Percentiles rank a stretch among this genome's conserved stretches.
Evolutionary conservation across 2,329 filamentous ascomycete genomes (phyloP).

Genomic region (Hortaea werneckii): DNA sequence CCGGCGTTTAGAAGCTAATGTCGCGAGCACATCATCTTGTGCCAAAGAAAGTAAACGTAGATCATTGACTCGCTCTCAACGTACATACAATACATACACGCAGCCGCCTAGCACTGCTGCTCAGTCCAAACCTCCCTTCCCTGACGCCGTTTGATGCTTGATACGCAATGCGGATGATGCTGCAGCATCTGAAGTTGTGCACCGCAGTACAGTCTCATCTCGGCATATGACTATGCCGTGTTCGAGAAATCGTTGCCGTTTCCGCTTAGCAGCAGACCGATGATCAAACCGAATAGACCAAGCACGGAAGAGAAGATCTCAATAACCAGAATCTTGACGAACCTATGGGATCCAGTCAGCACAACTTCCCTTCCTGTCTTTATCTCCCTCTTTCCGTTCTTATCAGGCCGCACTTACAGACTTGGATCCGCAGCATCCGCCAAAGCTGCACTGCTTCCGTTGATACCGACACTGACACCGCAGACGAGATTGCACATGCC

Average conservation of each 20-base stretch:
- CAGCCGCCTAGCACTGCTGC: background rate
- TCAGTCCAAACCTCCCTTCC: background rate
- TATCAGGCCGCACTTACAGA: constrained; percentile 51
- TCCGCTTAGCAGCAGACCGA: constrained; percentile 77
- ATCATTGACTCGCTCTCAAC: background rate
- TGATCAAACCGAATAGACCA: constrained; percentile 90
- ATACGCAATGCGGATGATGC: too few relatives aligned
- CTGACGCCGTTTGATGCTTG: background rate
- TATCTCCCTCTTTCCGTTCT: too few relatives aligned
- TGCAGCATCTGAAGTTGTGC: background rate
- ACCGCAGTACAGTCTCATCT: background rate
- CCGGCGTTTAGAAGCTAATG: too few relatives aligned
- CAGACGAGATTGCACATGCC: constrained; percentile 94
- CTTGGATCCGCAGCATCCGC: constrained; percentile 88
- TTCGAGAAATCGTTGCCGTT: constrained; percentile 46
- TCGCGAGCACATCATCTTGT: too few relatives aligned
- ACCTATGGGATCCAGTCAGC: constrained; percentile 42
- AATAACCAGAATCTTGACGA: constrained; percentile 97
- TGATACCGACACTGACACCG: constrained; percentile 93
- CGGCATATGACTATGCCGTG: background rate
- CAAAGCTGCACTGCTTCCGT: constrained; percentile 89
- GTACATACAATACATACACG: constrained; percentile 1
- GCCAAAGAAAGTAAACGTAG: too few relatives aligned
- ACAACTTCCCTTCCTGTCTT: background rate
- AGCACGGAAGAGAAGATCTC: constrained; percentile 99